Conservation (phyloP, 2,329 filamentous ascomycete genomes). For the Aspergillus carbonarius region DNA sequence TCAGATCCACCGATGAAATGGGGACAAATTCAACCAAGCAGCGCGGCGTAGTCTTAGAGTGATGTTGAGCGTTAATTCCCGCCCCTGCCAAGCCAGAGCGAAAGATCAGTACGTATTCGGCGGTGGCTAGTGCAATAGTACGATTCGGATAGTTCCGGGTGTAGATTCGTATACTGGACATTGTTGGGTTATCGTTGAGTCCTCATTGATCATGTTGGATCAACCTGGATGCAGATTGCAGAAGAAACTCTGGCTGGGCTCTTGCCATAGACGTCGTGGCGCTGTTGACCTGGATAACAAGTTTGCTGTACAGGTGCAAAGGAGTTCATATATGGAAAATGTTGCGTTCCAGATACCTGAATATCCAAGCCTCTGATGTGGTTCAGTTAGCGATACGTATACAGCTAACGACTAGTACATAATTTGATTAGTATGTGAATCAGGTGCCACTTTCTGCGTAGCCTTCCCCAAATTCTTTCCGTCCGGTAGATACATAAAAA, state of each 20-base stretch:
- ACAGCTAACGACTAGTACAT: too few relatives aligned
- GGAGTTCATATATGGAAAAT: too few relatives aligned
- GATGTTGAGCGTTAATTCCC: constrained; percentile 44
- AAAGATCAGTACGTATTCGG: constrained; percentile 78
- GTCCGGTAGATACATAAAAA: too few relatives aligned
- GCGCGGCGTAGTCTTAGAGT: constrained; percentile 48
- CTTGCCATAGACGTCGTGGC: neutral
- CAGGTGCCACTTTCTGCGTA: too few relatives aligned
- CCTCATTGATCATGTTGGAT: neutral
- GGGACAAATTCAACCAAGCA: constrained; percentile 88
- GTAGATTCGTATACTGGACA: constrained; percentile 70
- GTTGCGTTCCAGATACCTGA: too few relatives aligned
- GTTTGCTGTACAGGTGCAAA: too few relatives aligned
- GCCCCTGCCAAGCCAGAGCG: constrained; percentile 69
- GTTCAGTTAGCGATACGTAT: too few relatives aligned
- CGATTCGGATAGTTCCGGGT: constrained; percentile 85
- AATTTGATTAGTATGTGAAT: too few relatives aligned
- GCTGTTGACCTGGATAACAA: neutral
- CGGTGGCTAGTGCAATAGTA: constrained; percentile 80
- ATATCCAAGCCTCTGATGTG: too few relatives aligned
- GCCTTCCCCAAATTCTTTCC: too few relatives aligned
- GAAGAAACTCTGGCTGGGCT: neutral
- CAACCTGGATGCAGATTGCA: neutral
- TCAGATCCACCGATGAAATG: constrained; percentile 63
- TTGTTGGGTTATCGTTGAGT: constrained; percentile 21